Evolutionary conservation across 805 yeast genomes (phyloP), one percentile per base, ranked within the genome.

Genomic region (Saccharomycopsis babjevae): DNA sequence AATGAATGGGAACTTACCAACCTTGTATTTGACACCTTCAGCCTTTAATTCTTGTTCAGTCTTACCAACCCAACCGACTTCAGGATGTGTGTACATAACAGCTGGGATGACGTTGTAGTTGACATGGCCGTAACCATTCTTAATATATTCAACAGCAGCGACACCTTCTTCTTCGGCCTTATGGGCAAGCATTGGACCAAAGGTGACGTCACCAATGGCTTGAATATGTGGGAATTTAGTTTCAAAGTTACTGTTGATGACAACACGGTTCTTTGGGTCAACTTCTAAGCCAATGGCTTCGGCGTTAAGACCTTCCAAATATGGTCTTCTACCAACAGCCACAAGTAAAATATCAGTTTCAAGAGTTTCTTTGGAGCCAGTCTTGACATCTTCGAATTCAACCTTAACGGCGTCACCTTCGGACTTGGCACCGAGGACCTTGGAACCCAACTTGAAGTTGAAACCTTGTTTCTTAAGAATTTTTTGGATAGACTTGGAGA

Each of bases 101-200:
- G 97, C 84, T 67, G 99, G 99, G 69, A 94, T 94, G 79, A 89
- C 96, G 69, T 86, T 96, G 78, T 94, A 94, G 85, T 94, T 94
- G 68, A 94, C 98, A 74, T 94, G 99, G 63, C 99, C 99, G 73
- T 88, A 88, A 67, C 98, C 99, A 68, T 76, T 76, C 80, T 90
- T 90, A 74, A 94, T 83, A 80, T 84, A 89, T 79, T 94, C 99
- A 67, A 82, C 98, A 67, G 97, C 98, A 62, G 99, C 99, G 68
- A 94, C 86, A 77, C 97, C 99, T 81, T 94, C 99, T 76, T 94
- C 99, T 81, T 94, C 99, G 65, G 99, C 99, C 82, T 94, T 94
- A 83, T 94, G 99, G 66, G 99, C 99, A 77, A 94, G 83, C 99
- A 94, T 94, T 69, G 96, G 93, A 69, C 99, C 99, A 70, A 89